Evolutionary conservation across 306 rosid genomes (phyloP).

Genomic region (Cucurbita argyrosperma): DNA sequence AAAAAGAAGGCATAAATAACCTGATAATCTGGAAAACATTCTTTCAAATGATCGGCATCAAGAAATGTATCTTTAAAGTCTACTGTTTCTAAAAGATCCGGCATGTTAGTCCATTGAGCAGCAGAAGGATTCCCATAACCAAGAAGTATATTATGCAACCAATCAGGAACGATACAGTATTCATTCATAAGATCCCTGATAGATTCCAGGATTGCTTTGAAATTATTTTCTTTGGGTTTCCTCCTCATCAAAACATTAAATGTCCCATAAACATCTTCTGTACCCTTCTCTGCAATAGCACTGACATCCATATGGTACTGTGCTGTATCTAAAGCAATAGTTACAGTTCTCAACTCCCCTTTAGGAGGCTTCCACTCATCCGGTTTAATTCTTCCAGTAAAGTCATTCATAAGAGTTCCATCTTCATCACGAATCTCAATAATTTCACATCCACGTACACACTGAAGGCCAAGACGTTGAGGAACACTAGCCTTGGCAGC

Average conservation of each 20-base stretch:
- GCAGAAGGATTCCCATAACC: constrained; percentile 98
- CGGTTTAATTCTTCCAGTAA: constrained; percentile 73
- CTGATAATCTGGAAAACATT: constrained; percentile 62
- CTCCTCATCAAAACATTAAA: constrained; percentile 90
- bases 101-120: constrained; percentile 96
- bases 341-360: constrained; percentile 90
- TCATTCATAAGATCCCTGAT: constrained; percentile 96
- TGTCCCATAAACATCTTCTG: constrained; percentile 88
- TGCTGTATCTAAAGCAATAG: constrained; percentile 95
- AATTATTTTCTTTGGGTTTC: constrained; percentile 96
- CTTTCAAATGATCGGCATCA: constrained; percentile 66
- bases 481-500: constrained; percentile 77
- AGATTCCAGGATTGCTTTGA: constrained; percentile 92
- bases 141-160: constrained; percentile 79
- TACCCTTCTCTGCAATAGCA: constrained; percentile 76
- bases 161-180: constrained; percentile 90
- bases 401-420: constrained; percentile 93
- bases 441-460: constrained; percentile 88
- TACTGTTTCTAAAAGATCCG: constrained; percentile 71
- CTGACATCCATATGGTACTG: constrained; percentile 94
- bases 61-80: constrained; percentile 95
- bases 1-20: constrained; percentile 21
- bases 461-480: constrained; percentile 88
- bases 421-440: constrained; percentile 87
- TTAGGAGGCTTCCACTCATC: constrained; percentile 99